Evolutionary conservation across 768 basidiomycete species (phyloP).

Genomic region (Panaeolus cyanescens): DNA sequence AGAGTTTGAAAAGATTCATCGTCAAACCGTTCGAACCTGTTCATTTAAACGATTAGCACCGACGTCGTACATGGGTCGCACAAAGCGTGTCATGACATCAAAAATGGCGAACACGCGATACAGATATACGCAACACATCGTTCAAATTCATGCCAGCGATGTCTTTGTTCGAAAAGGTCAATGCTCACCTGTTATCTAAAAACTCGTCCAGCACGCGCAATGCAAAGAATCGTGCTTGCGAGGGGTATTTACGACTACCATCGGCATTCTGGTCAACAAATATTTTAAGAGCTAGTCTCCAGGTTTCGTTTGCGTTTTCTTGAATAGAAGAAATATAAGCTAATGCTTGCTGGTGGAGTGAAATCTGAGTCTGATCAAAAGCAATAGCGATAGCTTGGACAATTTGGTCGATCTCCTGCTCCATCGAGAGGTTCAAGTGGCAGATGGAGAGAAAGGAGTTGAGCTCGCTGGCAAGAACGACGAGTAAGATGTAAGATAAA

Average conservation of each 20-base stretch:
- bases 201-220: constrained; percentile 81
- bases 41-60: constrained; percentile 12
- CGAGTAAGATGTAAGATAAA: constrained; percentile 19
- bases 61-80: constrained; percentile 7
- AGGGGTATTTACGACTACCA: constrained; percentile 66
- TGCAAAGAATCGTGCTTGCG: constrained; percentile 79
- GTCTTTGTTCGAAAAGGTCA: constrained; percentile 5
- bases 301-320: constrained; percentile 71
- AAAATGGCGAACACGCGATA: constrained; percentile 1
- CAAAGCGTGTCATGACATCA: not conserved
- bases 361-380: constrained; percentile 70
- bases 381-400: constrained; percentile 89
- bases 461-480: constrained; percentile 11
- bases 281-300: constrained; percentile 78
- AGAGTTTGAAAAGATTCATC: constrained; percentile 69
- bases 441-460: not conserved
- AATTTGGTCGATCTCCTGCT: constrained; percentile 73
- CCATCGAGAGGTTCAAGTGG: constrained; percentile 45
- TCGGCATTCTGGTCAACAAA: constrained; percentile 65
- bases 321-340: constrained; percentile 80
- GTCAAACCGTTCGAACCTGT: constrained; percentile 67
- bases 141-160: not conserved
- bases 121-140: not conserved
- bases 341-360: constrained; percentile 84
- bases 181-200: constrained; percentile 76